Evolutionary conservation across 768 basidiomycete genomes (phyloP), one percentile per base, ranked within the genome.

Genomic region (Podaxis pistillaris): DNA sequence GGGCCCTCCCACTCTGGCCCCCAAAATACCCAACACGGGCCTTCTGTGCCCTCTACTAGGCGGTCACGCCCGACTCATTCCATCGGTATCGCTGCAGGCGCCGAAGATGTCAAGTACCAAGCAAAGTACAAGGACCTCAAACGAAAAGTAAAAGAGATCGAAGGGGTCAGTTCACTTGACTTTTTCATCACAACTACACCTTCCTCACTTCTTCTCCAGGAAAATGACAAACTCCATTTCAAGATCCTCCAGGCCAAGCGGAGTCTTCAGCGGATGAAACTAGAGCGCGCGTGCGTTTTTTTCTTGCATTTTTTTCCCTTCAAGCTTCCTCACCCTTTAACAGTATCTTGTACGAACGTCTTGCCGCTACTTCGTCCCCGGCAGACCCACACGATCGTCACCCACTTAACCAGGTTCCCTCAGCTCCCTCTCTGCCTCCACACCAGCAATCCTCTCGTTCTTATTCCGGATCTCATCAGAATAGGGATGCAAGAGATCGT

Each of bases 61-160:
- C 71, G 80, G 78, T 81, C 86, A 78, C 77, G 76, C 68, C 73
- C 84, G 72, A 68, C 78, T 24, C 79, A 81, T 53, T 65, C 83
- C 19, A 77, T 85, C 22, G 89, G 88, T 64, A 89, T 91, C 65
- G 83, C 89, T 41, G 89, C 89, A 28, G 88, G 89, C 68, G 90
- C 88, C 19, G 91, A 93, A 71, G 92, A 94, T 74, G 85, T 84
- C 71, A 93, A 92, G 75, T 94, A 94, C 73, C 89, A 91, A 63
- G 83, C 85, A 70, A 94, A 94, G 76, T 94, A 94, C 79, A 91
- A 87, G 73, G 92, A 94, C 63, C 79, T 94, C 66, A 93, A 91
- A 74, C 84, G 87, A 75, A 93, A 93, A 77, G 91, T 94, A 62
- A 89, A 87, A 72, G 91, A 94, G 75, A 90, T 94, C 66, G 93